Percentiles rank a stretch among this genome's conserved stretches.
Conservation (phyloP, 225 moss, liverwort and hornwort species). For the Polytrichum formosum region DNA sequence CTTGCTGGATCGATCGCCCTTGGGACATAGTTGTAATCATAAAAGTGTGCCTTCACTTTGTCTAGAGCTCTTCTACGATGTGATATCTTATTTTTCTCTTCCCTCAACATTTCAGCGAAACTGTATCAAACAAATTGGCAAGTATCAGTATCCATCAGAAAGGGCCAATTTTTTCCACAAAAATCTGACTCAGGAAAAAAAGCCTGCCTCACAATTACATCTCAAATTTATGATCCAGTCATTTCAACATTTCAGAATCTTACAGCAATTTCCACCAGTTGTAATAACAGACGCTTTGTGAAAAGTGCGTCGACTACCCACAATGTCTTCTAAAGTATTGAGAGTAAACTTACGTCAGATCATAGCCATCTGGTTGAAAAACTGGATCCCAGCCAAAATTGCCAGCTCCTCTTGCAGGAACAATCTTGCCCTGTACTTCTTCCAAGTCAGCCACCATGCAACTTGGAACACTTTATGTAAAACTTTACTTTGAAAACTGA, state of each 20-base stretch:
- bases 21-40: constrained; percentile 67
- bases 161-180: too few relatives aligned
- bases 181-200: too few relatives aligned
- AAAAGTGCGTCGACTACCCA: too few relatives aligned
- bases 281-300: too few relatives aligned
- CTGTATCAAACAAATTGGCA: constrained; percentile 30
- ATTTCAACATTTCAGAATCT: too few relatives aligned
- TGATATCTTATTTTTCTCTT: constrained; percentile 95
- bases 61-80: constrained; percentile 88
- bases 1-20: constrained; percentile 10
- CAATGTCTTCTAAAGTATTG: background rate
- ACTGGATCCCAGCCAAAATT: constrained; percentile 98
- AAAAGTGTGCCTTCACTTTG: constrained; percentile 94
- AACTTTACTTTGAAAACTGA: background rate
- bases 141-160: too few relatives aligned
- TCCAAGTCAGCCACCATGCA: constrained; percentile 3
- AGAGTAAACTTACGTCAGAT: constrained; percentile 67
- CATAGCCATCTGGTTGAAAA: constrained; percentile 76
- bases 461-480: background rate
- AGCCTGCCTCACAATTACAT: too few relatives aligned
- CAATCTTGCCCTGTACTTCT: constrained; percentile 79
- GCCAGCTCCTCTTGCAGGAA: constrained; percentile 74
- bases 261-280: too few relatives aligned
- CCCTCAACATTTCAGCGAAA: constrained; percentile 95
- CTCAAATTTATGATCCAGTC: too few relatives aligned